Evolutionary conservation across 768 basidiomycete species (phyloP).

Genomic region (Rhizopogon vesiculosus): DNA sequence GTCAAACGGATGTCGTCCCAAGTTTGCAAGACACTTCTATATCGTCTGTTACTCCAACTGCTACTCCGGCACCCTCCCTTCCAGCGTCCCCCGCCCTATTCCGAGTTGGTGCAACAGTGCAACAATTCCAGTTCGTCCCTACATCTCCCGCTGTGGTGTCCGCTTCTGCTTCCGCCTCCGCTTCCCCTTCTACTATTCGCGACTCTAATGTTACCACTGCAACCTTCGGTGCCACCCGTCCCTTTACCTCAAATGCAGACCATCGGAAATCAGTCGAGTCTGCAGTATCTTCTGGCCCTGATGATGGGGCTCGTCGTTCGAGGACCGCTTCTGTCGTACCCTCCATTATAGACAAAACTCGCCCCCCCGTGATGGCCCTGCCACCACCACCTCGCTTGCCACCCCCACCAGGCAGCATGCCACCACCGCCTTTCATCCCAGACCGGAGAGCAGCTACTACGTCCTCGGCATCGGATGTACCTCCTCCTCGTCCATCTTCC

Average conservation of each 20-base stretch:
- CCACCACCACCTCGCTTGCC: conserved; percentile 77
- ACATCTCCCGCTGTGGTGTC: conserved; percentile 31
- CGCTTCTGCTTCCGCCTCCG: conserved; percentile 7
- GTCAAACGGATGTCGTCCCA: conserved; percentile 65
- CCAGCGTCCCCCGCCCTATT: conserved; percentile 40
- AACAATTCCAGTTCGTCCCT: conserved; percentile 66
- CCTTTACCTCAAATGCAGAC: conserved; percentile 52
- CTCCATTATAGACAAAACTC: conserved; percentile 64
- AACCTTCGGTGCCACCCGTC: conserved; percentile 37
- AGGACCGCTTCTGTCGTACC: conserved; percentile 58
- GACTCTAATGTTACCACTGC: conserved; percentile 43
- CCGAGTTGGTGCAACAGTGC: conserved; percentile 46
- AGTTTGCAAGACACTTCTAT: conserved; percentile 20
- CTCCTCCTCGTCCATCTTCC: conserved; percentile 86
- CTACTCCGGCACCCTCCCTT: conserved; percentile 26
- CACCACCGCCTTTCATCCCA: conserved; percentile 72
- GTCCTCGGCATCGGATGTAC: conserved; percentile 48
- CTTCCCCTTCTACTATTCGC: conserved; percentile 36
- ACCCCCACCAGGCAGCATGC: conserved; percentile 68
- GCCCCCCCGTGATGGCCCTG: conserved; percentile 80
- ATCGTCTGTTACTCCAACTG: conserved; percentile 28
- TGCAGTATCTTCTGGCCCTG: conserved; percentile 46
- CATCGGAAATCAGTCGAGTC: conserved; percentile 73
- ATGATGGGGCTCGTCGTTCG: conserved; percentile 46
- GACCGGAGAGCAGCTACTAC: conserved; percentile 49